Base-by-base conservation (phyloP, 2,329 filamentous ascomycete genomes). In the Aureobasidium mangrovei region DNA sequence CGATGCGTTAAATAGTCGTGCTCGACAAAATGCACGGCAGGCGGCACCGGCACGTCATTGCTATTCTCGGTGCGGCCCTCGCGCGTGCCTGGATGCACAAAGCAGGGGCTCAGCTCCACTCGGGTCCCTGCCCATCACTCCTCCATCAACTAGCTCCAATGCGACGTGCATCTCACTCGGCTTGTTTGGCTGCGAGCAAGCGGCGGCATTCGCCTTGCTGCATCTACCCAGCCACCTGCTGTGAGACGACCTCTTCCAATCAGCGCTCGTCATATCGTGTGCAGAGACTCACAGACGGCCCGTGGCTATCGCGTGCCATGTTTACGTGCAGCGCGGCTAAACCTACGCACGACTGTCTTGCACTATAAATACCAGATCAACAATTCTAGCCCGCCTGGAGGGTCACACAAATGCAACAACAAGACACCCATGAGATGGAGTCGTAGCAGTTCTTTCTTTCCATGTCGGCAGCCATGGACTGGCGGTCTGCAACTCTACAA, bases 11-110 rank as follows among this genome's bases (percentile, higher is more conserved):
- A 41, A 27, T 39, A 49, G 46, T 49, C 46, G 46, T 28, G 46
- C 10, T 39, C 31, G 46, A 49, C 40, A 27, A 7, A 32, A 28
- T 7, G 39, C 47, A 52, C 47, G 49, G 38, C 38, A 31, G 38
- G 35, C 28, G 38, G 32, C 31, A 44, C n/a, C 18, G 39, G 40
- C 49, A 44, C 49, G 49, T 53, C 49, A 53, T 53, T 53, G 49
- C 49, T 53, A 53, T 53, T 53, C 49, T 53, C 49, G 49, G 49
- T 44, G 48, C 40, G 29, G 10, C 32, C 32, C 32, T 7, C 32
- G 7, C 32, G 32, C 32, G 32, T 35, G 32, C 32, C 10, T 35
- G 32, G 10, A 7, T 35, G 10, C 47, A 52, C 39, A 53, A 36
- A 44, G 7, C 32, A 53, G 49, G 49, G 49, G 49, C 40, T 53